These are phyloP conservation scores for Sedum album DNA, from an alignment of 164 flowering plant species.

Conservation along the genomic window DNA sequence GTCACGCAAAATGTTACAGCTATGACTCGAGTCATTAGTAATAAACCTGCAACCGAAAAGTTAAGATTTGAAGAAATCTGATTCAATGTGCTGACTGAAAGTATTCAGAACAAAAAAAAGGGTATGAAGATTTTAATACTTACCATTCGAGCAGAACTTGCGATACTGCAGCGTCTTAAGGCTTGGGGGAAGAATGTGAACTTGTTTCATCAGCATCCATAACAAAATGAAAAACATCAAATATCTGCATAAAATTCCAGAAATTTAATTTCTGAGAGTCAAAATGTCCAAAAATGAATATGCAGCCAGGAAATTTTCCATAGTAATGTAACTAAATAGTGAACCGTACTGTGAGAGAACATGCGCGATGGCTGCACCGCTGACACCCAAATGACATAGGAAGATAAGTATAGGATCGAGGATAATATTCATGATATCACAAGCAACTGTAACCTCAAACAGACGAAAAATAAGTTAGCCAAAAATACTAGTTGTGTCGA, in stretches of 20 bases:
- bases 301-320: neutral
- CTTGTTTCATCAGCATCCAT: conserved; percentile 42
- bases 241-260: conserved; percentile 38
- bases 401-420: conserved; percentile 85
- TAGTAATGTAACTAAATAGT: neutral
- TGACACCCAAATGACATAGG: conserved; percentile 47
- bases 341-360: conserved; percentile 86
- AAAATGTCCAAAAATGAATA: neutral
- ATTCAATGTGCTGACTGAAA: neutral
- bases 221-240: conserved; percentile 54
- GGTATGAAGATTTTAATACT: conserved; percentile 4
- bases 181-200: conserved; percentile 69
- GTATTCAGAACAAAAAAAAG: neutral
- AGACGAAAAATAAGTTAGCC: neutral
- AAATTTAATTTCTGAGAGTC: too few species aligned
- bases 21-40: conserved; percentile 59
- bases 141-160: conserved; percentile 83
- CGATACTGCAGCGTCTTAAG: conserved; percentile 50
- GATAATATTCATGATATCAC: conserved; percentile 62
- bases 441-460: conserved; percentile 38
- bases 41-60: conserved; percentile 37
- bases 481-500: neutral
- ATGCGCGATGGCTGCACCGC: conserved; percentile 98
- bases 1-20: conserved; percentile 93
- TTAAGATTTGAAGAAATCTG: neutral